Conservation (phyloP, 805 yeast species). For the Ogataea parapolymorpha region DNA sequence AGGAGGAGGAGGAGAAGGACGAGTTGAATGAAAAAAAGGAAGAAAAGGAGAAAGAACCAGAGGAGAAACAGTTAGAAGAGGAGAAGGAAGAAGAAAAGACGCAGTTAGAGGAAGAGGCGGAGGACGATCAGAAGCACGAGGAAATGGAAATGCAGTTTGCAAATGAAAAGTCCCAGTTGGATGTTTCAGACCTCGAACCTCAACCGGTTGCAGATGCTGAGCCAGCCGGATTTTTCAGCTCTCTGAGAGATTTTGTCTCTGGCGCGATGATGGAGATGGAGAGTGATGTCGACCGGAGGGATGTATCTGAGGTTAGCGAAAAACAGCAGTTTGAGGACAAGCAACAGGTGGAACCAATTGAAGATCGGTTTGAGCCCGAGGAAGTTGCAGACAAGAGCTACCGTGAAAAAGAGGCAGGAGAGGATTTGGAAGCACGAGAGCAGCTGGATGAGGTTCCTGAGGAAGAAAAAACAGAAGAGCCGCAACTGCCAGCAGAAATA, state of each 20-base stretch:
- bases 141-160: neutral
- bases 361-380: too few relatives aligned
- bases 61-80: too few relatives aligned
- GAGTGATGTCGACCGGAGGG: neutral
- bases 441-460: neutral
- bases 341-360: neutral
- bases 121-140: neutral
- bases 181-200: too few relatives aligned
- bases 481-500: too few relatives aligned
- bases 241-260: slow-evolving; percentile 10
- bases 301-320: neutral
- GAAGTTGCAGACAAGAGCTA: too few relatives aligned
- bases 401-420: neutral
- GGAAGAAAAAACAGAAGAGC: neutral
- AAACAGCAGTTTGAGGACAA: neutral
- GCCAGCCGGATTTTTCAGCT: slow-evolving; percentile 1
- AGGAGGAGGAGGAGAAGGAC: neutral
- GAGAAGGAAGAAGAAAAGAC: too few relatives aligned
- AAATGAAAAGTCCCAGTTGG: too few relatives aligned
- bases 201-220: neutral
- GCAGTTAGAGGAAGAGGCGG: neutral
- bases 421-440: neutral
- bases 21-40: neutral
- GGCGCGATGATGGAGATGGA: slow-evolving; percentile 15
- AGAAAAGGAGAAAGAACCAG: neutral